Evolutionary conservation across 305 asterid genomes (phyloP).

Genomic region (Solanum hybrid): DNA sequence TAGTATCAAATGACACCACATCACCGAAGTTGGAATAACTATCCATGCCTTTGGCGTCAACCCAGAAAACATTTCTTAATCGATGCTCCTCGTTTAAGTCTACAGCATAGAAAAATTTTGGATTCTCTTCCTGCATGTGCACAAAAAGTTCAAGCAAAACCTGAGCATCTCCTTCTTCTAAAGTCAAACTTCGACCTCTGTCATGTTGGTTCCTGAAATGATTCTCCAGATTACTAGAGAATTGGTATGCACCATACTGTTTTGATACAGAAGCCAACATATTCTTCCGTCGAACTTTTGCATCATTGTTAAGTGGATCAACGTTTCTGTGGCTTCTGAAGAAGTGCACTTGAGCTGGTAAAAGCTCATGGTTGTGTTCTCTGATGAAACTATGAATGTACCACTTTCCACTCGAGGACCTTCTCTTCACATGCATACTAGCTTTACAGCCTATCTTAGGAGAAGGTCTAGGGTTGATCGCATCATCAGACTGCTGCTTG

Average conservation of each 20-base stretch:
- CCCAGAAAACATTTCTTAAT: conserved; percentile 88
- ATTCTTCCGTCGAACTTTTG: conserved; percentile 56
- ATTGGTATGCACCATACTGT: conserved; percentile 46
- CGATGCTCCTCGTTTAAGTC: conserved; percentile 85
- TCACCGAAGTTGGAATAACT: conserved; percentile 61
- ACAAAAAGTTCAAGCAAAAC: conserved; percentile 54
- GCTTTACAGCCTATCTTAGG: conserved; percentile 96
- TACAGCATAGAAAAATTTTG: conserved; percentile 61
- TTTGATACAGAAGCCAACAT: conserved; percentile 26
- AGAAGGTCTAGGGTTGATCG: conserved; percentile 80
- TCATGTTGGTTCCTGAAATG: conserved; percentile 61
- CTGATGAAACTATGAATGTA: conserved; percentile 66
- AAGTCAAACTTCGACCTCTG: conserved; percentile 64
- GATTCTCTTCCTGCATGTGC: conserved; percentile 75
- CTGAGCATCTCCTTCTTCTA: conserved; percentile 80
- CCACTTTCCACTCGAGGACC: conserved; percentile 58
- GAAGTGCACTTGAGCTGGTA: conserved; percentile 79
- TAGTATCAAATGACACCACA: conserved; percentile 70
- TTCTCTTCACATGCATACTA: conserved; percentile 88
- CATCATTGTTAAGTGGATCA: conserved; percentile 38
- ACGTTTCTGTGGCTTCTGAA: conserved; percentile 69
- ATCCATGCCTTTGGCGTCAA: conserved; percentile 76
- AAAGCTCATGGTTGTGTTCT: conserved; percentile 87
- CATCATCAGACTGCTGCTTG: conserved; percentile 89
- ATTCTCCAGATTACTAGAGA: conserved; percentile 46